Evolutionary conservation across 2,329 filamentous ascomycete genomes (phyloP).

Genomic region (Fusarium sororula): DNA sequence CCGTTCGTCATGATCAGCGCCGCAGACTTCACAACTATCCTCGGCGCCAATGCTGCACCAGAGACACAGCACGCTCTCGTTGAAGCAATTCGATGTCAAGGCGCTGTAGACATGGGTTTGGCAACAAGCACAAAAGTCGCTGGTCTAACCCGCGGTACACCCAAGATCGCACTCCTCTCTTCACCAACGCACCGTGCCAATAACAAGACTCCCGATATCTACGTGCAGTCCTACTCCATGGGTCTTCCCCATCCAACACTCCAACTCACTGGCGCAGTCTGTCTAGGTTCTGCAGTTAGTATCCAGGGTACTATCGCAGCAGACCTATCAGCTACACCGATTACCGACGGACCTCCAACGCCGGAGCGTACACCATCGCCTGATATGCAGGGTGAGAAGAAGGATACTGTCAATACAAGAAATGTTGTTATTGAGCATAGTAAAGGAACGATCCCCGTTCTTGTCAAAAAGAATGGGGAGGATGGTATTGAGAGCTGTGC

Average conservation of each 20-base stretch:
- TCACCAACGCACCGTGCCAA: background rate
- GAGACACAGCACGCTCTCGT: conserved; percentile 44
- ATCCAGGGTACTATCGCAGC: conserved; percentile 53
- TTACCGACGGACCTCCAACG: background rate
- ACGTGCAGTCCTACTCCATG: conserved; percentile 59
- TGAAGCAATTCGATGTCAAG: conserved; percentile 62
- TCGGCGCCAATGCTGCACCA: background rate
- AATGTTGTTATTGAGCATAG: conserved; percentile 39
- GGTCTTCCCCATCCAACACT: conserved; percentile 61
- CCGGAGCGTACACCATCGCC: conserved; percentile 35
- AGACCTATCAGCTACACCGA: conserved; percentile 10
- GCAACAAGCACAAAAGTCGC: conserved; percentile 50
- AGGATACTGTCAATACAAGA: background rate
- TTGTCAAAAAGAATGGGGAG: conserved; percentile 5
- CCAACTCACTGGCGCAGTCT: conserved; percentile 61
- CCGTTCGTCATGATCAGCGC: conserved; percentile 59
- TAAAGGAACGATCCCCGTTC: conserved; percentile 41
- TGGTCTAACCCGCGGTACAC: conserved; percentile 47
- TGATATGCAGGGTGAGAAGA: background rate
- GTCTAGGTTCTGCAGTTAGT: conserved; percentile 55
- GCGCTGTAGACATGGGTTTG: conserved; percentile 67
- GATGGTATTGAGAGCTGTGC: conserved; percentile 40
- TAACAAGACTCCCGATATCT: conserved; percentile 47
- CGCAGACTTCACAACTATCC: conserved; percentile 28
- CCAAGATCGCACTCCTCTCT: conserved; percentile 66